Conservation (phyloP, 495 filamentous ascomycete species). For the Cercophora newfieldiana region DNA sequence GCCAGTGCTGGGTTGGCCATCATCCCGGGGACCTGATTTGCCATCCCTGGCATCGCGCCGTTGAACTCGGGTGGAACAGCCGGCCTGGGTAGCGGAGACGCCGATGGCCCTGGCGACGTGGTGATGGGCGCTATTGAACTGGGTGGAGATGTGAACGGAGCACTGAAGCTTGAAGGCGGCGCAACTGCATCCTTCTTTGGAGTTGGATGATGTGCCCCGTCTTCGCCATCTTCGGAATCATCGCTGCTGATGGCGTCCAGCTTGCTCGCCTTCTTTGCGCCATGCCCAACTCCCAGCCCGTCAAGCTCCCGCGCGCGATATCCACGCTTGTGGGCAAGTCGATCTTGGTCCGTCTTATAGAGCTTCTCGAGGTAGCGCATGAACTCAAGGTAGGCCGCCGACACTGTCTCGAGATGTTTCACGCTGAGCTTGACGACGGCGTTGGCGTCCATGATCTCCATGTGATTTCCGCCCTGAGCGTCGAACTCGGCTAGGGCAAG, state of each 20-base stretch:
- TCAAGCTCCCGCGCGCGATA: not conserved
- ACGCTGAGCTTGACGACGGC: not conserved
- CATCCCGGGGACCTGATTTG: not conserved
- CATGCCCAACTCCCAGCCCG: not conserved
- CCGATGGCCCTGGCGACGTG: not conserved
- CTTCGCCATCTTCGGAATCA: not conserved
- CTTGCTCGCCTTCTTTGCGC: not conserved
- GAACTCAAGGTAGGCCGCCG: conserved; percentile 5
- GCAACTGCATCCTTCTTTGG: not conserved
- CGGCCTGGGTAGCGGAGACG: not conserved
- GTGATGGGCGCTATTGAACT: not conserved
- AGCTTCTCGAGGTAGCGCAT: not conserved
- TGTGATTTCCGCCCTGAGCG: not conserved
- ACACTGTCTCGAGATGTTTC: not conserved
- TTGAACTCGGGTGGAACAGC: not conserved
- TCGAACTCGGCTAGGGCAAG: conserved; percentile 5
- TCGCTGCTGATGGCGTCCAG: not conserved
- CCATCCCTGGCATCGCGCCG: not conserved
- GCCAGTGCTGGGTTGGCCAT: not conserved
- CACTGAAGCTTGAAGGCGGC: not conserved
- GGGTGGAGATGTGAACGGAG: too few relatives aligned
- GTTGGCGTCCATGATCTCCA: not conserved
- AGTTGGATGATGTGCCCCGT: not conserved
- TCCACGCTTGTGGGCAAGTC: not conserved
- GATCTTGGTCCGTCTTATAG: not conserved